Base-by-base conservation (phyloP, 352 stramenopile genomes). In the Phytophthora capsici region DNA sequence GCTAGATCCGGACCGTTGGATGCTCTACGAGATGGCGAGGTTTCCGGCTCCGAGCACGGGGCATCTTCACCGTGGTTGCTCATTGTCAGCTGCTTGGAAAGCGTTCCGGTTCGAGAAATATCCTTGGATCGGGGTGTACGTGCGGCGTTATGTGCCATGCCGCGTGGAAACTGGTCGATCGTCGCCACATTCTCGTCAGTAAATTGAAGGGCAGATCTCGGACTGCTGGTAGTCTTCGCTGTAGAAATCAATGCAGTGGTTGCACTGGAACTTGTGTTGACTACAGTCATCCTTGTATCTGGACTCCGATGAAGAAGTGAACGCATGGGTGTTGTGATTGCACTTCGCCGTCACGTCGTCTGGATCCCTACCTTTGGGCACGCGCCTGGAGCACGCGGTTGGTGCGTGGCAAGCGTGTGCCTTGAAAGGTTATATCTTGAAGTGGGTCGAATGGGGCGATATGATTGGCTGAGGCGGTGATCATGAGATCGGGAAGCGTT, bases 111-210 rank as follows among this genome's bases (percentile, higher is more conserved):
- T 45, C 28, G 30, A 48, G 28, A 7, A 20, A 14, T 6, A 19
- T 66, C 53, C 34, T 69, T 73, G 41, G 43, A 22, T 6, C 28
- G 14, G 5, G 51, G 46, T 12, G 78, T 86, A 12, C 78, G 74
- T 20, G 83, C 82, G 17, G 74, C 80, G 43, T 82, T 69, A n/a
- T 80, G 72, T 22, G 73, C 80, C 3, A 74, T 73, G 7, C 80
- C 80, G 9, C 81, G 78, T 5, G 80, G 80, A 1, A 86, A 66
- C n/a, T 77, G 59, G 34, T 78, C 68, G 23, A 69, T 43, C 10
- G 45, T 46, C 2, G 28, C 26, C 32, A 6, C 49, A n/a, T 46
- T 44, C 9, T 58, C 28, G 7, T 38, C 36, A 43, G 2, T 30
- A 6, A 30, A 30, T 8, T 30, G 26, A 30, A 30, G 26, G 26